Conservation (phyloP, 2,329 filamentous ascomycete species). For the Xylaria polymorpha region DNA sequence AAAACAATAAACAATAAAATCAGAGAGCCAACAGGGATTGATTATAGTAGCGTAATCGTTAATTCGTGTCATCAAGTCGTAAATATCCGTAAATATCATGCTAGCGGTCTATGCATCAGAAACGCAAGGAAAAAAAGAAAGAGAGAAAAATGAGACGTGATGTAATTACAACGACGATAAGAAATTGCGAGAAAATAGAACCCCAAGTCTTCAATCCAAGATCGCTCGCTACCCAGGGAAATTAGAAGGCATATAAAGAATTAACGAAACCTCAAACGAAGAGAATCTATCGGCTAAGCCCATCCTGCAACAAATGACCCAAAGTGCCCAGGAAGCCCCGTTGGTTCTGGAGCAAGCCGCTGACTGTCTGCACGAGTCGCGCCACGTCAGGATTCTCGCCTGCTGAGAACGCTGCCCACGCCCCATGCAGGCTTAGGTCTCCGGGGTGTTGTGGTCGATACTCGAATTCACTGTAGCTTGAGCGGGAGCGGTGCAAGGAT, state of each 20-base stretch:
- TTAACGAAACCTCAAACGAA: background rate
- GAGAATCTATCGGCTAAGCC: constrained; percentile 7
- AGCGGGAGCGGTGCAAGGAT: constrained; percentile 19
- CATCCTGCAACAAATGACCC: constrained; percentile 33
- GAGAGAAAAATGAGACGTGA: background rate
- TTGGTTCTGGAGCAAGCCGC: constrained; percentile 32
- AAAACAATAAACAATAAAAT: background rate
- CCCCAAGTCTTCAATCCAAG: background rate
- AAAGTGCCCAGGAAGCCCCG: constrained; percentile 34
- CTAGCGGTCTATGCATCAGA: constrained; percentile 1
- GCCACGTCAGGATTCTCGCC: constrained; percentile 13
- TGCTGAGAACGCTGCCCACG: constrained; percentile 28
- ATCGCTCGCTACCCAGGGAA: background rate
- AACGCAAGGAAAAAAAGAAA: background rate
- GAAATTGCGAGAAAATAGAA: background rate
- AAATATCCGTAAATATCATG: constrained; percentile 10
- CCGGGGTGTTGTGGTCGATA: constrained; percentile 35
- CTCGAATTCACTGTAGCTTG: constrained; percentile 33
- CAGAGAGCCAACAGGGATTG: background rate
- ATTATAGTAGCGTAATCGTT: constrained; percentile 11
- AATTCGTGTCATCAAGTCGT: constrained; percentile 14
- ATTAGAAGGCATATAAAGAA: background rate
- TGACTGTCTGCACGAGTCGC: constrained; percentile 28
- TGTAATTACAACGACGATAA: background rate
- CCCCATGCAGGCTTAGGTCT: constrained; percentile 27